Conservation (phyloP, 495 filamentous ascomycete genomes). For the Penicillium mononematosum region DNA sequence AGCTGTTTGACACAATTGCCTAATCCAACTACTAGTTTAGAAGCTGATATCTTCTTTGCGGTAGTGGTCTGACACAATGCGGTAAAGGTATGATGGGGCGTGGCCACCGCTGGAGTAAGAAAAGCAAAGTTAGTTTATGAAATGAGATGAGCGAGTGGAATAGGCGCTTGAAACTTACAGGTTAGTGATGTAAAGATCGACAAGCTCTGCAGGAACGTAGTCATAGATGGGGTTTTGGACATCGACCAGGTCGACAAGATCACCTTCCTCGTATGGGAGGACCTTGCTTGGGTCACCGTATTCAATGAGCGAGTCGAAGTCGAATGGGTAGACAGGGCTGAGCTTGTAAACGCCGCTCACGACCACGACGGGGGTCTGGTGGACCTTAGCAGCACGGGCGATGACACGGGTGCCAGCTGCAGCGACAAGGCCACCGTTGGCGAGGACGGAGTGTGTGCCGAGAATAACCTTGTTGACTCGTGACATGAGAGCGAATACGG, state of each 20-base stretch:
- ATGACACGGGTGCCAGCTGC: conserved; percentile 75
- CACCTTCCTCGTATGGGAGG: conserved; percentile 69
- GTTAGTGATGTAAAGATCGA: conserved; percentile 91
- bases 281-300: conserved; percentile 74
- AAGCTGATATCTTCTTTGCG: conserved; percentile 75
- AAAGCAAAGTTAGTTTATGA: conserved; percentile 23
- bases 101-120: conserved; percentile 63
- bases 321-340: conserved; percentile 80
- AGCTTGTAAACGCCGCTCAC: conserved; percentile 87
- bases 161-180: conserved; percentile 58
- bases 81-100: conserved; percentile 76
- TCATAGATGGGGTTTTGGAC: conserved; percentile 80
- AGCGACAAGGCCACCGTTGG: conserved; percentile 80
- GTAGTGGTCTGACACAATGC: conserved; percentile 83
- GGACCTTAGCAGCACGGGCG: conserved; percentile 75
- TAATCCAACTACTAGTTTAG: conserved; percentile 19
- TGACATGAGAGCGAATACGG: conserved; percentile 88
- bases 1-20: not conserved
- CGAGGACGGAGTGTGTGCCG: conserved; percentile 78
- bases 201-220: conserved; percentile 75
- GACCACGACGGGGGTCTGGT: conserved; percentile 78
- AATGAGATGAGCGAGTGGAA: not conserved
- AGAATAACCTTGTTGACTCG: conserved; percentile 92
- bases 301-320: conserved; percentile 74
- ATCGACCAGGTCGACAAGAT: conserved; percentile 71